phyloP scores from a whole-genome alignment of 495 filamentous ascomycete species.

The Tuber brumale region DNA sequence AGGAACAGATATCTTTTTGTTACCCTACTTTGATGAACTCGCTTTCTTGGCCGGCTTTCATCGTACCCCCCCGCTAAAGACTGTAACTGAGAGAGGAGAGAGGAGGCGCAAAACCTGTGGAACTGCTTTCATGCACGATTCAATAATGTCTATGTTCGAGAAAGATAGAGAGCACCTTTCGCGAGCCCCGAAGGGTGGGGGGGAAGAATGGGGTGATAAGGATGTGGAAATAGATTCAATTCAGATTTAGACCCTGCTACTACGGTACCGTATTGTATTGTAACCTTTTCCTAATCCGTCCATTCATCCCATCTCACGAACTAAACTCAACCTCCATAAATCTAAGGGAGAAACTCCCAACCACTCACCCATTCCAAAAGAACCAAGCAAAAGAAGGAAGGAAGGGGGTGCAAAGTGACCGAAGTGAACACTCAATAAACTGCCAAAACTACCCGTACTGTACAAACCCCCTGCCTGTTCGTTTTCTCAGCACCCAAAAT shows the following conservation, averaged over 20 bases:
- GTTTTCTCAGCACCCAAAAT: background rate
- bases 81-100: background rate
- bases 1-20: background rate
- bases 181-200: background rate
- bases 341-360: background rate
- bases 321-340: background rate
- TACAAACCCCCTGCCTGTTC: background rate
- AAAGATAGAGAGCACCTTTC: background rate
- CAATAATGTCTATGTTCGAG: background rate
- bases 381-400: background rate
- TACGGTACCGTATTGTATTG: background rate
- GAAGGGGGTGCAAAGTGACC: background rate
- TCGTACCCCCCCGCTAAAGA: background rate
- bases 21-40: background rate
- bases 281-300: background rate
- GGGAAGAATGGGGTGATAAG: background rate
- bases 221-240: background rate
- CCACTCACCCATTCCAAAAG: background rate
- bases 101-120: background rate
- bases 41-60: background rate
- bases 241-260: background rate
- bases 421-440: background rate
- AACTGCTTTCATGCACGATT: background rate
- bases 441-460: background rate
- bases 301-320: background rate